Evolutionary conservation across 192 early-diverging fungal genomes (phyloP), one percentile per base, ranked within the genome.

Genomic region (Coemansia sp.): DNA sequence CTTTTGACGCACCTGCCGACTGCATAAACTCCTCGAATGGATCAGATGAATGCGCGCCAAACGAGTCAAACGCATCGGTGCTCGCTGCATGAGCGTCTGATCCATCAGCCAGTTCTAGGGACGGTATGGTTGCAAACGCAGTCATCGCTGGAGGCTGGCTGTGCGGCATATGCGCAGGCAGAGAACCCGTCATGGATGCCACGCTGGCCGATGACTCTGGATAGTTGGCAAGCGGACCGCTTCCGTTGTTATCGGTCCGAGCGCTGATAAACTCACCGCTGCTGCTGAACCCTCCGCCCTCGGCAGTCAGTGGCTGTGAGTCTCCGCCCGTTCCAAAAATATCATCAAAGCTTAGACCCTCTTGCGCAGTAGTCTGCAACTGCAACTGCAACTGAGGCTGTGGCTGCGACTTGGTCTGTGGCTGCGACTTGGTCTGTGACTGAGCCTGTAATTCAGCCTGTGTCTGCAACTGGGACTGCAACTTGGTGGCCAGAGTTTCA

Each of bases 1-100:
- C 29, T 2, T 38, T 41, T 12, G 61, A 41, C 2, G 70, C 59
- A 0, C 65, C 62, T 37, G 69, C 60, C 12, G 59, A 60, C 35
- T 75, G 72, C 43, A 81, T 39, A 19, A 81, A 81, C 54, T 72
- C 78, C 39, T 75, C 78, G 25, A 81, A 81, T 9, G 78, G 78
- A 50, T 81, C 78, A 17, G 60, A 65, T 12, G 69, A 61, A 32
- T 75, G 78, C 17, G 64, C 58, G 5, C 78, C 78, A 50, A 81
- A 81, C 35, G 78, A 69, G 64, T 74, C 78, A 60, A 81, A 81
- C 8, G 78, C 78, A 22, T 66, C 57, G 38, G 57, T 57, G 51
- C 61, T 71, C 29, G 65, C 54, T 10, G 51, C 15, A 43, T 11
- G 15, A 4, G 41, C 41, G 15, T 11, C 14, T 5, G 41, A 43